These are phyloP conservation scores for Candida caryicola DNA, from an alignment of 805 yeast species.

Conservation along the genomic window DNA sequence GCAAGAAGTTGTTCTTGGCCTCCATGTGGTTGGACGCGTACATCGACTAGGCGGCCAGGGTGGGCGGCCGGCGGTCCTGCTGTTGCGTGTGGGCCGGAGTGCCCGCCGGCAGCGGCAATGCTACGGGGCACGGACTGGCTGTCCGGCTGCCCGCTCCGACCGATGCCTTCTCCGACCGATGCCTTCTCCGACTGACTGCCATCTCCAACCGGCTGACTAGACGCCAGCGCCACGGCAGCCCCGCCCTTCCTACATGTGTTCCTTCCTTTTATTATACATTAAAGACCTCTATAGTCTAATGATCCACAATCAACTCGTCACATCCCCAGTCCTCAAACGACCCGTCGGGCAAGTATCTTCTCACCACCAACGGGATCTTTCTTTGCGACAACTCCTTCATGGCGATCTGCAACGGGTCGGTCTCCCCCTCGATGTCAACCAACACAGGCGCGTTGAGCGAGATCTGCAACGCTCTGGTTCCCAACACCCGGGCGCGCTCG, in stretches of 20 bases:
- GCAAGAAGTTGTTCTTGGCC: constrained; percentile 58
- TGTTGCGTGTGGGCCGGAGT: too few relatives aligned
- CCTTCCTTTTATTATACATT: background rate
- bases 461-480: constrained; percentile 95
- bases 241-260: background rate
- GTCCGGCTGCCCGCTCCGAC: too few relatives aligned
- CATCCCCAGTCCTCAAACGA: constrained; percentile 98
- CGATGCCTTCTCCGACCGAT: too few relatives aligned
- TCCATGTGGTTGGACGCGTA: constrained; percentile 59
- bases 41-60: constrained; percentile 37
- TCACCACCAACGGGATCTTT: constrained; percentile 90
- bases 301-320: constrained; percentile 92
- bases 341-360: constrained; percentile 97
- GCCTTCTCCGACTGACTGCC: too few relatives aligned
- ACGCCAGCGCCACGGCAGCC: too few relatives aligned
- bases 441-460: constrained; percentile 98
- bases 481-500: constrained; percentile 95
- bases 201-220: too few relatives aligned
- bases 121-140: too few relatives aligned
- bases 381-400: constrained; percentile 94
- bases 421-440: constrained; percentile 98
- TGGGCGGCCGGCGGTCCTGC: too few relatives aligned
- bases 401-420: constrained; percentile 97
- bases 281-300: constrained; percentile 24
- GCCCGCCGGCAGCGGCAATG: too few relatives aligned